Conservation (phyloP, 2,329 filamentous ascomycete genomes). For the Curvularia eragrostidis region DNA sequence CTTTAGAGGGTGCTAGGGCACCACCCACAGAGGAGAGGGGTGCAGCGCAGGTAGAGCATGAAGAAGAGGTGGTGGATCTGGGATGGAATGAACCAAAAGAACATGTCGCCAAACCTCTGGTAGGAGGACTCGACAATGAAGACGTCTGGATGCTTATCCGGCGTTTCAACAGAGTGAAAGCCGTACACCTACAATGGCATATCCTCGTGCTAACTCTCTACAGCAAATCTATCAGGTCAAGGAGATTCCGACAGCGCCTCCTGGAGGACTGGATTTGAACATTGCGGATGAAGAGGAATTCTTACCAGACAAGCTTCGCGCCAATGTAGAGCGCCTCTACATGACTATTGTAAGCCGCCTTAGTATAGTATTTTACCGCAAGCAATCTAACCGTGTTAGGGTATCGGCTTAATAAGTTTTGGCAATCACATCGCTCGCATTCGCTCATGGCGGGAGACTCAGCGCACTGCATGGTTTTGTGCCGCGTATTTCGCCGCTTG, state of each 20-base stretch:
- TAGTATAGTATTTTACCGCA: not conserved
- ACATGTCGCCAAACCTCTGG: slow-evolving; percentile 64
- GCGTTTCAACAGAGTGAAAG: slow-evolving; percentile 72
- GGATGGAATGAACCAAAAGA: slow-evolving; percentile 71
- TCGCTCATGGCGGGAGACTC: slow-evolving; percentile 78
- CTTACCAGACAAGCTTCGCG: slow-evolving; percentile 80
- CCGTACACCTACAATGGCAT: not conserved
- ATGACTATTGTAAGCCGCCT: slow-evolving; percentile 67
- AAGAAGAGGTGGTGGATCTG: slow-evolving; percentile 66
- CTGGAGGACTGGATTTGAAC: slow-evolving; percentile 78
- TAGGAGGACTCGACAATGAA: slow-evolving; percentile 73
- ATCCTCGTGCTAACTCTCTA: slow-evolving; percentile 28
- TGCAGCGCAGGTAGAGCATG: slow-evolving; percentile 52
- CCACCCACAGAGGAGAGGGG: slow-evolving; percentile 50
- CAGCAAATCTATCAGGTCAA: slow-evolving; percentile 74
- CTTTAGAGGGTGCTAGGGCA: slow-evolving; percentile 50
- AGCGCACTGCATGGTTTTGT: slow-evolving; percentile 71
- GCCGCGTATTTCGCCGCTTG: slow-evolving; percentile 70
- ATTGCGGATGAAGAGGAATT: slow-evolving; percentile 84
- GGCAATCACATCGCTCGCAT: slow-evolving; percentile 78
- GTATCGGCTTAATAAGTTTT: slow-evolving; percentile 69
- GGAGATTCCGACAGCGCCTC: slow-evolving; percentile 64
- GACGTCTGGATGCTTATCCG: slow-evolving; percentile 75
- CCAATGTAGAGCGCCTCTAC: slow-evolving; percentile 80
- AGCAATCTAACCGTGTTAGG: slow-evolving; percentile 30